A percentile compares a stretch with the other conserved stretches of the same genome.
Evolutionary conservation across 1,284 basidiomycete species (phyloP).

Genomic region (Butyriboletus appendiculatus): DNA sequence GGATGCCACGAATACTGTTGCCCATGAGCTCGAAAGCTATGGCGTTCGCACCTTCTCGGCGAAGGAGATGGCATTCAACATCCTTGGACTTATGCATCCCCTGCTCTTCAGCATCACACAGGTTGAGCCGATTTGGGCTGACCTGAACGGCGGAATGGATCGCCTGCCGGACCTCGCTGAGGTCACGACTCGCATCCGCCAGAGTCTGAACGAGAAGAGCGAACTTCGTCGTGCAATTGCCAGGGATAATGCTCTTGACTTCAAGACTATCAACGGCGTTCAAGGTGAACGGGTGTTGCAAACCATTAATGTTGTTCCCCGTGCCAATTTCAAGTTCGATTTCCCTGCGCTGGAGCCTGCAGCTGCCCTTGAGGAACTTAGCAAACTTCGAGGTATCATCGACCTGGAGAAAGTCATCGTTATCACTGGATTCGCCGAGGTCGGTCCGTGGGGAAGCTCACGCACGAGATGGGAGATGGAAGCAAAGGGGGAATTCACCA

Average conservation of each 20-base stretch:
- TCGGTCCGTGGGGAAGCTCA: slow-evolving; percentile 98
- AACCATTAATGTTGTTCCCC: slow-evolving; percentile 90
- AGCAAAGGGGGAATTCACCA: slow-evolving; percentile 89
- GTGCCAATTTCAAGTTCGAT: slow-evolving; percentile 96
- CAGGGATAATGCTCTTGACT: slow-evolving; percentile 93
- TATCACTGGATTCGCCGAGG: slow-evolving; percentile 95
- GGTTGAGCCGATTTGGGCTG: slow-evolving; percentile 98
- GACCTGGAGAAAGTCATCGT: slow-evolving; percentile 97
- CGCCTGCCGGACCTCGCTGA: slow-evolving; percentile 94
- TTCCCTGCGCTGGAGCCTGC: slow-evolving; percentile 82
- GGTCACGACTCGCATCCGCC: slow-evolving; percentile 86
- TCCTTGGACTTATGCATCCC: slow-evolving; percentile 98
- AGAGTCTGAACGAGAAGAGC: slow-evolving; percentile 76
- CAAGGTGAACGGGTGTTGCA: slow-evolving; percentile 94
- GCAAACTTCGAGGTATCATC: slow-evolving; percentile 81
- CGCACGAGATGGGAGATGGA: slow-evolving; percentile 99
- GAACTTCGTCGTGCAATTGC: slow-evolving; percentile 92
- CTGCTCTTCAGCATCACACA: slow-evolving; percentile 99
- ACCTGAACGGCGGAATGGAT: slow-evolving; percentile 97
- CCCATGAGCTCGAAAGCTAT: slow-evolving; percentile 91
- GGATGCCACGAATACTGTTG: slow-evolving; percentile 93
- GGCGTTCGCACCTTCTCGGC: slow-evolving; percentile 98
- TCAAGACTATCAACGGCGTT: slow-evolving; percentile 87
- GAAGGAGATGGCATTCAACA: slow-evolving; percentile 99
- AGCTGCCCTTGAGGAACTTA: slow-evolving; percentile 70